These are phyloP conservation scores for Peronospora belbahrii DNA, from an alignment of 352 stramenopile species.

Conservation along the genomic window DNA sequence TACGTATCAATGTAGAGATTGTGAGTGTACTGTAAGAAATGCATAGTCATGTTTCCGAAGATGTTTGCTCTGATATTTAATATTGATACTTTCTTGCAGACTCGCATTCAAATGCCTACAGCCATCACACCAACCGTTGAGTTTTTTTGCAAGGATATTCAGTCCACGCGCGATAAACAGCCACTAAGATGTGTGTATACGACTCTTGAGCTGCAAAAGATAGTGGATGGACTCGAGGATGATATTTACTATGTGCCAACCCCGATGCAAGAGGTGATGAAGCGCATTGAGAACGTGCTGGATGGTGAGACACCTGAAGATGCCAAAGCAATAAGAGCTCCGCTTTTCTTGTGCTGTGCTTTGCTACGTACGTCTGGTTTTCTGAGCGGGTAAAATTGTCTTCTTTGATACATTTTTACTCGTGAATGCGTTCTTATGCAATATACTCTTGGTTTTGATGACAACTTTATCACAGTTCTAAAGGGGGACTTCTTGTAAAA, in stretches of 20 bases:
- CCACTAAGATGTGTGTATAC: conserved; percentile 33
- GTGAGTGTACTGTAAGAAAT: conserved; percentile 35
- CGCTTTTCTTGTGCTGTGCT: conserved; percentile 52
- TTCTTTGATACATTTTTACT: not conserved
- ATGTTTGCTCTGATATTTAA: not conserved
- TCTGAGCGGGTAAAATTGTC: conserved; percentile 17
- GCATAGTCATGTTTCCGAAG: conserved; percentile 5
- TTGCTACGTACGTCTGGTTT: conserved; percentile 38
- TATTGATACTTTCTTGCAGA: conserved; percentile 19
- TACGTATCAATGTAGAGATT: conserved; percentile 72
- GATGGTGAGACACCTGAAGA: conserved; percentile 33
- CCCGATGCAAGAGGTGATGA: conserved; percentile 33
- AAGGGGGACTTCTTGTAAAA: conserved; percentile 35
- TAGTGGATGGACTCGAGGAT: conserved; percentile 26
- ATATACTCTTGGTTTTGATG: not conserved
- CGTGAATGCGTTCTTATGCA: not conserved
- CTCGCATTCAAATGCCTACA: conserved; percentile 13
- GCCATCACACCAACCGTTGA: conserved; percentile 22
- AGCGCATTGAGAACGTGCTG: conserved; percentile 43
- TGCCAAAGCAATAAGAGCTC: conserved; percentile 38
- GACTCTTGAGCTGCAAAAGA: conserved; percentile 21
- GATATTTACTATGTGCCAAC: conserved; percentile 48
- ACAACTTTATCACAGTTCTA: conserved; percentile 1
- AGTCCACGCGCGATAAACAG: conserved; percentile 22
- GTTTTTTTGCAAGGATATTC: conserved; percentile 49